Base-by-base conservation (phyloP, 306 rosid genomes). In the Cicer arietinum region DNA sequence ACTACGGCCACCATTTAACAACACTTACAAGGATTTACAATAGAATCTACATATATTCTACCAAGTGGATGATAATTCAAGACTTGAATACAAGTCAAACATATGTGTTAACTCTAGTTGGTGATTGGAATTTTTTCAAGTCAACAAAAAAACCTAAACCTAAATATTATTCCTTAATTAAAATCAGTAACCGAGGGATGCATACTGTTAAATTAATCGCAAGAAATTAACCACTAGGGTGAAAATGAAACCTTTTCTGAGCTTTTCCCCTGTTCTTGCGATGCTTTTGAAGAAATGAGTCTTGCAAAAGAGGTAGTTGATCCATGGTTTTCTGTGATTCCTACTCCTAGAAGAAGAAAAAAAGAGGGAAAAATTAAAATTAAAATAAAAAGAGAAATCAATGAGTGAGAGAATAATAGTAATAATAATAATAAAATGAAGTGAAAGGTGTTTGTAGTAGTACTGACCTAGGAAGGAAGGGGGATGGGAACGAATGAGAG, bases 221-320 rank as follows among this genome's bases (percentile, higher is more conserved):
- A 10, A n/a, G 8, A 22, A 10, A 44, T 11, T 18, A 64, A 12
- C 8, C 8, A 79, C 35, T 71, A 54, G 11, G 20, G 51, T 37
- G 37, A 74, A 80, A 77, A 5, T 64, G 39, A 75, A 81, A 77
- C 84, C 90, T 89, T 80, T 37, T 85, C 80, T 60, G 77, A 3
- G 25, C 0, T 40, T 67, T 37, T 5, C 22, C 80, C 76, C 2
- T 43, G 81, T 76, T 85, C 66, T 47, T 78, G 45, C 43, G 90
- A 84, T 73, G 97, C 84, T 70, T 67, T 80, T 11, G 97, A 91
- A 54, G 95, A 91, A 71, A 86, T 48, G 43, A 82, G 59, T 71
- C 90, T 84, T 45, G 81, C 68, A 25, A 77, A 80, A 60, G 69
- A 50, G 60, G 40, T 81, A 67, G 81, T 73, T 52, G 79, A 73